Conservation (phyloP, 345 rosid species). For the Eucalyptus viminalis region DNA sequence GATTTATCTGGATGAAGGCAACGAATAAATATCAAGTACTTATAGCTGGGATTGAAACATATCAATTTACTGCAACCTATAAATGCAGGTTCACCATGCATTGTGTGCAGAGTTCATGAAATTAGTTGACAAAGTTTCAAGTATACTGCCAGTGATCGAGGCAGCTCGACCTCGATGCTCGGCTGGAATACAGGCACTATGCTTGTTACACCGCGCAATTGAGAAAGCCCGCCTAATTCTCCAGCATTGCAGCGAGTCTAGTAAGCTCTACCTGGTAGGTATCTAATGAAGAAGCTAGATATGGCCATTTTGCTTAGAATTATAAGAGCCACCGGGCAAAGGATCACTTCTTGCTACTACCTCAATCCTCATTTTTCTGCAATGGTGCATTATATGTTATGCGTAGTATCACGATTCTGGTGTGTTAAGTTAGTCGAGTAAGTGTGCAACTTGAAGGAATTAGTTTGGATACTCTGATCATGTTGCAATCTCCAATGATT, state of each 20-base stretch:
- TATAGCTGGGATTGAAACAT: not conserved
- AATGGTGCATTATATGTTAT: not conserved
- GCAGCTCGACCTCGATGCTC: conserved; percentile 65
- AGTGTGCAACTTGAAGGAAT: not conserved
- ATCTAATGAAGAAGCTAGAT: not conserved
- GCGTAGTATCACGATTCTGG: not conserved
- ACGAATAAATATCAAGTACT: not conserved
- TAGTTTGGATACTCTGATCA: not conserved
- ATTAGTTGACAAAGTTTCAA: conserved; percentile 26
- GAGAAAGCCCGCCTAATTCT: conserved; percentile 55
- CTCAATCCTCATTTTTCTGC: not conserved
- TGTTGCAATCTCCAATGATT: not conserved
- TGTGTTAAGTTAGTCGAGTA: not conserved
- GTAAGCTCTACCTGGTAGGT: conserved; percentile 82
- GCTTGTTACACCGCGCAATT: conserved; percentile 31
- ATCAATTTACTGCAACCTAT: not conserved
- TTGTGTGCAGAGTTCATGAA: conserved; percentile 48
- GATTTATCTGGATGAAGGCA: not conserved
- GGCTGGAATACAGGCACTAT: conserved; percentile 46
- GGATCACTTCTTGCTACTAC: not conserved
- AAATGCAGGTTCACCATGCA: conserved; percentile 53
- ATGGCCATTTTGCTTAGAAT: not conserved
- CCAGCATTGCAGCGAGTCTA: conserved; percentile 59
- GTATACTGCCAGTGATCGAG: conserved; percentile 60
- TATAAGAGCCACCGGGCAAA: not conserved